phyloP scores from a whole-genome alignment of 139 green algal genomes.

The Chlorella vulgaris region DNA sequence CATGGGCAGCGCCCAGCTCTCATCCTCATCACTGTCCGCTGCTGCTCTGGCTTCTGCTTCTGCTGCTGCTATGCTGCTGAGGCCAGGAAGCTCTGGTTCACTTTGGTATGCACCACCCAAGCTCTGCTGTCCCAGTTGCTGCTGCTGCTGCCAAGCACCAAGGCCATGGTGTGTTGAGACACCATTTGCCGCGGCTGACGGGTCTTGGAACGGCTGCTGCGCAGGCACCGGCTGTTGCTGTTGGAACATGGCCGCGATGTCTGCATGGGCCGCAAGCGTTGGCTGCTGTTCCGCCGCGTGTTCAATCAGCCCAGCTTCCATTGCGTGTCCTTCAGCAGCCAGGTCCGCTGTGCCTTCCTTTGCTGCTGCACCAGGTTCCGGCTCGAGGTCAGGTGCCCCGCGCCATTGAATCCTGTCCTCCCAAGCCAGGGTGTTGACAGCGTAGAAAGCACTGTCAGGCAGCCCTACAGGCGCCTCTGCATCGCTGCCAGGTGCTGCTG shows the following conservation, averaged over 20 bases:
- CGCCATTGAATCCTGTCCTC: slow-evolving; percentile 9
- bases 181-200: neutral
- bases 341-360: neutral
- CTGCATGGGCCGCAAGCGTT: neutral
- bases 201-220: neutral
- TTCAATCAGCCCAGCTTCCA: too few relatives aligned
- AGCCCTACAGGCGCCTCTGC: neutral
- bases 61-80: neutral
- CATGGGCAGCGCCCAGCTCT: neutral
- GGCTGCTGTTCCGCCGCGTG: too few relatives aligned
- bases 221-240: slow-evolving; percentile 1
- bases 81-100: slow-evolving; percentile 1
- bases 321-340: too few relatives aligned
- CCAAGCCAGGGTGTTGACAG: slow-evolving; percentile 11
- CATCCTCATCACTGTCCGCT: slow-evolving; percentile 23
- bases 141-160: too few relatives aligned
- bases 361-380: slow-evolving; percentile 8
- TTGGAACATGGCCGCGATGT: slow-evolving; percentile 19
- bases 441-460: neutral
- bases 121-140: neutral
- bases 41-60: neutral
- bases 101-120: too few relatives aligned
- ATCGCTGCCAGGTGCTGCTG: too few relatives aligned
- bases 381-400: neutral
- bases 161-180: too few relatives aligned